phyloP scores from a whole-genome alignment of 1,284 basidiomycete genomes.

The Sanguinoderma infundibulare region DNA sequence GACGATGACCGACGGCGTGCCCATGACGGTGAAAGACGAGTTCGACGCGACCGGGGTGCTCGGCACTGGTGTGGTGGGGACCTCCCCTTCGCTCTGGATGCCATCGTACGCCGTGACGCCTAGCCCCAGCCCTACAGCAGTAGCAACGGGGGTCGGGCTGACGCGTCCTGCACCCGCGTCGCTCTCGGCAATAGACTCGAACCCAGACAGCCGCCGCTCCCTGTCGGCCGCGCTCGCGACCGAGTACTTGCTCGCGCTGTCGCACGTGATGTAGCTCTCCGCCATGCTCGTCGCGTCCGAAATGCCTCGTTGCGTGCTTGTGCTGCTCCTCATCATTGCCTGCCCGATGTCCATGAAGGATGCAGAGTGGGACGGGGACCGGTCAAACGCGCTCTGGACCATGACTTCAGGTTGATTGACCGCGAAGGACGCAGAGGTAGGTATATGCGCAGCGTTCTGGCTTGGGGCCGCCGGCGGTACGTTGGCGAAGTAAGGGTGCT shows the following conservation, averaged over 20 bases:
- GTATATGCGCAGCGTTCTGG: conserved; percentile 35
- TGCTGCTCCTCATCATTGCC: conserved; percentile 1
- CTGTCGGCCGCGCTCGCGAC: conserved; percentile 11
- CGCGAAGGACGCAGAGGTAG: conserved; percentile 28
- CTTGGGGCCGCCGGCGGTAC: conserved; percentile 11
- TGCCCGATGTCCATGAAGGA: conserved; percentile 1
- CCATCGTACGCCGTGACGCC: neutral
- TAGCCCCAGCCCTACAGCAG: neutral
- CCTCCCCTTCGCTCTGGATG: neutral
- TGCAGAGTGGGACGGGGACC: too few relatives aligned
- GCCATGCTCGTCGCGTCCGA: conserved; percentile 31
- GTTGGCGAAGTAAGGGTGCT: neutral
- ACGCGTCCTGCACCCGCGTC: neutral
- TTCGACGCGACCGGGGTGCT: neutral
- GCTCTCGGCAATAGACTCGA: neutral
- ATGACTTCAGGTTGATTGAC: conserved; percentile 13
- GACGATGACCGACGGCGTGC: neutral
- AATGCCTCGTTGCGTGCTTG: conserved; percentile 10
- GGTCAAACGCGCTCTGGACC: too few relatives aligned
- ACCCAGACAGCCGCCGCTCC: neutral
- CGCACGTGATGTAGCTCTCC: conserved; percentile 37
- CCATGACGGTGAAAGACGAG: neutral
- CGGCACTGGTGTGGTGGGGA: neutral
- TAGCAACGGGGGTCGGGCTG: neutral
- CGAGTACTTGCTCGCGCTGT: conserved; percentile 22